Base-by-base conservation (phyloP, 805 yeast genomes). In the Suhomyces vadensis region DNA sequence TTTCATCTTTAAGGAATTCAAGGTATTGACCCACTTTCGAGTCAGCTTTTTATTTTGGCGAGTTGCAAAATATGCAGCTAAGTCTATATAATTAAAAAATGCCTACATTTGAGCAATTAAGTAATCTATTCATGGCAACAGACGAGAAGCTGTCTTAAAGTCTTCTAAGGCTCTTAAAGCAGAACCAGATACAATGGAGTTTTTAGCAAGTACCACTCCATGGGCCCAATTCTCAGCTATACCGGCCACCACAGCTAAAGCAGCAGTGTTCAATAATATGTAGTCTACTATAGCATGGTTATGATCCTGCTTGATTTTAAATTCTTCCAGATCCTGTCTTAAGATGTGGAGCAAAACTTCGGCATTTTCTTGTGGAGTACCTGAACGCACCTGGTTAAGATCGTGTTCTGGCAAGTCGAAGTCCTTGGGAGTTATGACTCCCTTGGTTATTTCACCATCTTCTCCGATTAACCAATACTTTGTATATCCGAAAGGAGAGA, bases 311-410 rank as follows among this genome's bases (percentile, higher is more conserved):
- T 65, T 60, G 46, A 81, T 71, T 20, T 78, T 74, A 43, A 68
- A 79, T 27, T 69, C 64, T 4, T 72, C 67, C 36, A 69, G 57
- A 47, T 78, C 77, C 42, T 79, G 59, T 73, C 72, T 51, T 48
- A 72, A 61, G 31, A 72, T 71, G 45, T 67, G 73, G 13, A 57
- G 51, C 39, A 90, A 75, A 1, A 75, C 52, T 2, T 55, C 67
- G 0, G 99, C 97, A 61, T 94, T 94, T 57, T 88, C 89, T 25
- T 71, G 73, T 0, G 99, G 96, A 0, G 97, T 87, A 5, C 96
- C 94, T 1, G 96, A 85, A 35, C 77, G 75, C 14, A 94, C 97
- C 3, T 72, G 66, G 3, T 65, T 67, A 31, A 94, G 70, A 0
- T 81, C 61, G 66, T 90, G 96, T 49, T 83, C 85, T 19, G 81